These are phyloP conservation scores for Solanum lycopersicoides DNA, from an alignment of 257 asterid genomes.

Conservation along the genomic window DNA sequence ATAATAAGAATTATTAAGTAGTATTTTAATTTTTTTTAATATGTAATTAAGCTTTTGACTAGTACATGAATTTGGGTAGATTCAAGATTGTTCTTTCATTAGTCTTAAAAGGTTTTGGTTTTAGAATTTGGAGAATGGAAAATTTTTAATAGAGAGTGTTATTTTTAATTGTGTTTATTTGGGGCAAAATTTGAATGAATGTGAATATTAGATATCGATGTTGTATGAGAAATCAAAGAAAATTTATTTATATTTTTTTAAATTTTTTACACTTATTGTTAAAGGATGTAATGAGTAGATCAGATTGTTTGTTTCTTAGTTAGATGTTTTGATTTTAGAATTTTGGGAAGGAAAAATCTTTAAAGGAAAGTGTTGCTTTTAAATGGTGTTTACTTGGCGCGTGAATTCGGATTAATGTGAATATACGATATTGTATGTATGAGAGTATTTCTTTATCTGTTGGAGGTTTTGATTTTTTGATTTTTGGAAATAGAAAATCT, in stretches of 20 bases:
- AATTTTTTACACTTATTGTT: background rate
- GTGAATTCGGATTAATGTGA: background rate
- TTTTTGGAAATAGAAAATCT: no score
- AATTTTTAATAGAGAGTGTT: background rate
- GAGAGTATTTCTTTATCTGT: background rate
- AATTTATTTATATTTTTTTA: no score
- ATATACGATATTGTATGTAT: no score
- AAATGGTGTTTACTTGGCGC: background rate
- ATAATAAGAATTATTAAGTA: background rate
- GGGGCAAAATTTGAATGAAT: background rate
- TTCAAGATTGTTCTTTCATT: background rate
- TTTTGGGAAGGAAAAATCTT: background rate
- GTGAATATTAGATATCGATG: rapidly evolving
- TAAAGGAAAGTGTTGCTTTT: background rate
- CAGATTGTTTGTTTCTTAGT: background rate
- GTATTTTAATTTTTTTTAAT: background rate
- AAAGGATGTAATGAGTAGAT: background rate
- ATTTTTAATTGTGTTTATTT: no score
- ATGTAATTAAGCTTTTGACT: background rate
- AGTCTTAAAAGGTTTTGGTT: background rate
- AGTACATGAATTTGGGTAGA: background rate
- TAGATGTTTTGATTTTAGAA: background rate
- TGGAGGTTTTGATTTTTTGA: background rate
- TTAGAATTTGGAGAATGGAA: background rate
- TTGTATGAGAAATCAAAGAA: background rate